Conservation (phyloP, 352 stramenopile species). For the Globisporangium middletonii region DNA sequence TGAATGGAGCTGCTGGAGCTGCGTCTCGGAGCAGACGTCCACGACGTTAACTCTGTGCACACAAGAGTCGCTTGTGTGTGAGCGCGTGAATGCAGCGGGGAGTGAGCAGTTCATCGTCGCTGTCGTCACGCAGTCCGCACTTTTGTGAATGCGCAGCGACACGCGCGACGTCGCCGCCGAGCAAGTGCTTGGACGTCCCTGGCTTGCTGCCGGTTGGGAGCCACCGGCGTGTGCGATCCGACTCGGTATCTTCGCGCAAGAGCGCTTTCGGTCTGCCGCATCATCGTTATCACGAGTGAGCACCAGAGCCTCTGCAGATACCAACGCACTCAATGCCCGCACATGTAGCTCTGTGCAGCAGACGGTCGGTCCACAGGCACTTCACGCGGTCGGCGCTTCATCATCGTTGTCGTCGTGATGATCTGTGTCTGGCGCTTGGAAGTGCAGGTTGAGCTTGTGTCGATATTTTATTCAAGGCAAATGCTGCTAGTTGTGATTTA, state of each 20-base stretch:
- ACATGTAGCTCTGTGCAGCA: conserved; percentile 51
- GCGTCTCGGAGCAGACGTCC: conserved; percentile 24
- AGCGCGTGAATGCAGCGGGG: not conserved
- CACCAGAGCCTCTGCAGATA: not conserved
- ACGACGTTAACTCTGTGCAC: conserved; percentile 23
- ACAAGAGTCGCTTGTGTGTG: not conserved
- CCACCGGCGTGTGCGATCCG: conserved; percentile 18
- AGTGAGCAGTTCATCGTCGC: not conserved
- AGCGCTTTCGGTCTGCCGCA: conserved; percentile 20
- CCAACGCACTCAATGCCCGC: not conserved
- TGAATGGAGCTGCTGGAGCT: conserved; percentile 23
- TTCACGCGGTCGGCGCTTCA: conserved; percentile 31
- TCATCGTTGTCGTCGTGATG: not conserved
- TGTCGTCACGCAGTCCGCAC: not conserved
- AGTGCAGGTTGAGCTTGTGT: too few species aligned
- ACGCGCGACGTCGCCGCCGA: conserved; percentile 18
- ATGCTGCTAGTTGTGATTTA: too few species aligned
- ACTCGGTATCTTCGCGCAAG: conserved; percentile 20
- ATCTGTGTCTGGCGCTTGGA: too few species aligned
- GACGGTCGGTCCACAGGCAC: conserved; percentile 54
- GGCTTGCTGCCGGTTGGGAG: conserved; percentile 43
- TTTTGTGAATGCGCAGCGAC: conserved; percentile 7
- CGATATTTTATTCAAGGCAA: too few species aligned
- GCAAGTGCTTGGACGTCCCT: conserved; percentile 48
- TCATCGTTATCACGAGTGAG: not conserved